Evolutionary conservation across 2,329 filamentous ascomycete species (phyloP), one percentile per base, ranked within the genome.

Genomic region (Penicillium verrucosum): DNA sequence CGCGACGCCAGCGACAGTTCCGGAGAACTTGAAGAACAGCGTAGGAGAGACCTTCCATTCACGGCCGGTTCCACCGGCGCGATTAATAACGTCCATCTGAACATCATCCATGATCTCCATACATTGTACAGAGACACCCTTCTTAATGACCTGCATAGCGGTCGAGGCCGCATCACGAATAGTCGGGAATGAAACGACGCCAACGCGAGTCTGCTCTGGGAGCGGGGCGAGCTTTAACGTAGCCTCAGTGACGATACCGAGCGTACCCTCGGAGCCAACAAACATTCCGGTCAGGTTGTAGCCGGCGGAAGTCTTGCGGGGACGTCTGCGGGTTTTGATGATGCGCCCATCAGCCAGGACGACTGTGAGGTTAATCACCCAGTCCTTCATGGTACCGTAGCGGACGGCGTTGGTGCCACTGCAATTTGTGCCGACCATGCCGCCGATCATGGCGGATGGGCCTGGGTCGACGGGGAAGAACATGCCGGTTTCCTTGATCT

Each of bases 381-480:
- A 90, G 61, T 90, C 88, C 63, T 87, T 88, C 88, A 90, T 90
- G 0, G 87, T 89, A 0, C 88, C 88, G 65, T 90, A 90, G 50
- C 86, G 77, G 55, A 82, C 78, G 1, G 82, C 82, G 62, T 85
- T 84, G 0, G 82, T 85, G 0, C 82, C 82, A 51, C 78, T 85
- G 73, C 87, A 90, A 51, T 87, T 87, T 1, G 87, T 89, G 0
- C 85, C 84, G 5, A 90, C 75, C 82, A 85, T 85, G 5, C 83
- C 82, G 2, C 82, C 83, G 21, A 85, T 76, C 60, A 78, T 76
- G 0, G 82, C 82, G 0, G 79, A 81, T 37, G 87, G 87, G 71
- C 89, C 89, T 12, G 92, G 92, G 68, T 97, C 92, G 12, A 96
- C 87, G 1, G 92, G 92, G 70, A 96, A 95, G 77, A 96, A 96